These are phyloP conservation scores for Kodamaea arcana DNA, from an alignment of 1,139 yeast species.

Conservation along the genomic window DNA sequence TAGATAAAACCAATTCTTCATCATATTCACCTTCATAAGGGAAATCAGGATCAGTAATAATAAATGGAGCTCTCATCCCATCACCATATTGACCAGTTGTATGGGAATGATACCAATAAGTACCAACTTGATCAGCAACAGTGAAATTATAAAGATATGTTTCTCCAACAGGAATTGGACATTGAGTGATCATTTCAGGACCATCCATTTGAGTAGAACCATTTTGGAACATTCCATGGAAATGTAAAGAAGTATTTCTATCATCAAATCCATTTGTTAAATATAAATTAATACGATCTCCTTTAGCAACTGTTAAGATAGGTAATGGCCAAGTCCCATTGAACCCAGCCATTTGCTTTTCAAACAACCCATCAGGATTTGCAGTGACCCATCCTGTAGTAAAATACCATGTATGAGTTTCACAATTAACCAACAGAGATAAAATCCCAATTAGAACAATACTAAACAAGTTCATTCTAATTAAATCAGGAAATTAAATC, in stretches of 20 bases:
- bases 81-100: constrained; percentile 83
- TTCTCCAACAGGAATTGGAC: constrained; percentile 77
- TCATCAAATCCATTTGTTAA: constrained; percentile 66
- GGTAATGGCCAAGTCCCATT: constrained; percentile 89
- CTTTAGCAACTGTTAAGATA: constrained; percentile 59
- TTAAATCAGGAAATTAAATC: constrained; percentile 6
- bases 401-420: constrained; percentile 66
- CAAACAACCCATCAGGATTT: constrained; percentile 71
- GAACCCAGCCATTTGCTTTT: constrained; percentile 70
- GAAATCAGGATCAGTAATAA: constrained; percentile 57
- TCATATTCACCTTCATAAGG: constrained; percentile 53
- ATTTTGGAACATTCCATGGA: constrained; percentile 87
- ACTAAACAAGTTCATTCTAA: constrained; percentile 16
- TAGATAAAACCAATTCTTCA: constrained; percentile 63
- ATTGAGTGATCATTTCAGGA: constrained; percentile 79
- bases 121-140: constrained; percentile 74
- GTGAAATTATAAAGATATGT: constrained; percentile 76
- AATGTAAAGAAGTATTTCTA: constrained; percentile 73
- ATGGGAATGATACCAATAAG: constrained; percentile 96
- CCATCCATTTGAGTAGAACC: constrained; percentile 80
- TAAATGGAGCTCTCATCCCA: constrained; percentile 80
- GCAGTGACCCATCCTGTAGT: constrained; percentile 65
- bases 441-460: constrained; percentile 14
- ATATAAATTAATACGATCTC: constrained; percentile 70
- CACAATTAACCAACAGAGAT: constrained; percentile 31